Evolutionary conservation across 2,329 filamentous ascomycete species (phyloP).

Genomic region (Monascus ruber): DNA sequence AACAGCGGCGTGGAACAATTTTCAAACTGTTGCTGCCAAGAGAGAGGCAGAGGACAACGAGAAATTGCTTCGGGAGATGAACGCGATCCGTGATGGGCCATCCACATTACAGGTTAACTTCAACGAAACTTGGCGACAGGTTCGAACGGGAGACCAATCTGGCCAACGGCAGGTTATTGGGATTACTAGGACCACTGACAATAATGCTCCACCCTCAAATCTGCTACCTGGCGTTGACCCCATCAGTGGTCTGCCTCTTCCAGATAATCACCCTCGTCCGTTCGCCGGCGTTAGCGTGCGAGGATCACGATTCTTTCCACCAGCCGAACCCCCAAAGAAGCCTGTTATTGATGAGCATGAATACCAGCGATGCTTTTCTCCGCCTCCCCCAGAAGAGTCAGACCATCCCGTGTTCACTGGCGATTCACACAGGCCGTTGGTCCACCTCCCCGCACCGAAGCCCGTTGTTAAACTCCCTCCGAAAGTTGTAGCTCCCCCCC

Average conservation of each 20-base stretch:
- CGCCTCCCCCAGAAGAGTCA: constrained; percentile 49
- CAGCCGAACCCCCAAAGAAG: constrained; percentile 25
- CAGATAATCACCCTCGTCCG: constrained; percentile 22
- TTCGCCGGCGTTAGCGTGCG: constrained; percentile 25
- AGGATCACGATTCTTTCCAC: constrained; percentile 40
- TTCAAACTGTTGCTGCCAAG: constrained; percentile 27
- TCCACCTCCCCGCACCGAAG: constrained; percentile 48
- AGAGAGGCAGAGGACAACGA: constrained; percentile 32
- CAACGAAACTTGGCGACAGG: constrained; percentile 37
- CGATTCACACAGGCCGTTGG: constrained; percentile 39
- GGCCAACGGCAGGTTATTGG: constrained; percentile 28
- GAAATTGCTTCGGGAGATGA: constrained; percentile 28
- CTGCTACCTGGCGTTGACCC: constrained; percentile 26
- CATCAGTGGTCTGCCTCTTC: constrained; percentile 23
- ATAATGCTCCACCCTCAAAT: constrained; percentile 16
- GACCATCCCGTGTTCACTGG: constrained; percentile 46
- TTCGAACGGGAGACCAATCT: constrained; percentile 29
- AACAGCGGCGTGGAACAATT: constrained; percentile 34
- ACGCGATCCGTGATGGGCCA: constrained; percentile 24
- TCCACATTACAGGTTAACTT: constrained; percentile 26
- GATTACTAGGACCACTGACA: constrained; percentile 23
- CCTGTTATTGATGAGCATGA: constrained; percentile 19
- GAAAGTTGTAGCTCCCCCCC: constrained; percentile 30
- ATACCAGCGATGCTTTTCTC: constrained; percentile 31
- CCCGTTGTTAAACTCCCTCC: constrained; percentile 77